Evolutionary conservation across 2,329 filamentous ascomycete genomes (phyloP).

Genomic region (Neoscytalidium dimidiatum): DNA sequence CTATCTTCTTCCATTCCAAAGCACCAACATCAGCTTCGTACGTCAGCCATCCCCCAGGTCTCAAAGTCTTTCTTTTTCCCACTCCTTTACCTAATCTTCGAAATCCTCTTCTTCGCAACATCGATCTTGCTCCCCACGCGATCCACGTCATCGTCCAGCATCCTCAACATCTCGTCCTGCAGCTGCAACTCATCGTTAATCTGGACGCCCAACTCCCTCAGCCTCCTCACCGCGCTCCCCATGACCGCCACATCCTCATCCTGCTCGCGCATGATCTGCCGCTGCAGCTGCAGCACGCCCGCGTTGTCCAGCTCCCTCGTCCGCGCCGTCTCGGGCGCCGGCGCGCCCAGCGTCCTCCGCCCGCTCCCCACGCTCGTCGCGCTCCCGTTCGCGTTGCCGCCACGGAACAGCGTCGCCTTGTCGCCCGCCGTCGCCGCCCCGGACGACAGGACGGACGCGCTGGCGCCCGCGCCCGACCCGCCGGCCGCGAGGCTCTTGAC

Average conservation of each 20-base stretch:
- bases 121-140: conserved; percentile 68
- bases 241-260: conserved; percentile 72
- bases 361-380: background rate
- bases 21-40: background rate
- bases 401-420: conserved; percentile 39
- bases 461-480: conserved; percentile 36
- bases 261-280: conserved; percentile 73
- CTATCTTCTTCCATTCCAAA: background rate
- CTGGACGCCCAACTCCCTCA: conserved; percentile 75
- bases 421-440: conserved; percentile 44
- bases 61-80: too few relatives aligned
- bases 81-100: conserved; percentile 56
- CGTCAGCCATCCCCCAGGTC: too few relatives aligned
- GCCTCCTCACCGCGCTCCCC: conserved; percentile 67
- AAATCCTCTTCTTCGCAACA: conserved; percentile 72
- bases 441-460: conserved; percentile 33
- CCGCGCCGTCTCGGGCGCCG: conserved; percentile 71
- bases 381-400: conserved; percentile 3
- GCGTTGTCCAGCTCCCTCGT: conserved; percentile 76
- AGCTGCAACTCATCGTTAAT: conserved; percentile 73
- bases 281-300: conserved; percentile 73
- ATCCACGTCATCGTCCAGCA: conserved; percentile 67
- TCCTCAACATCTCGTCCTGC: conserved; percentile 70
- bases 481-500: conserved; percentile 41
- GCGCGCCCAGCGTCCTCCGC: conserved; percentile 71